These are phyloP conservation scores for Fusarium veterinarium DNA, from an alignment of 2,329 filamentous ascomycete genomes.

Conservation along the genomic window DNA sequence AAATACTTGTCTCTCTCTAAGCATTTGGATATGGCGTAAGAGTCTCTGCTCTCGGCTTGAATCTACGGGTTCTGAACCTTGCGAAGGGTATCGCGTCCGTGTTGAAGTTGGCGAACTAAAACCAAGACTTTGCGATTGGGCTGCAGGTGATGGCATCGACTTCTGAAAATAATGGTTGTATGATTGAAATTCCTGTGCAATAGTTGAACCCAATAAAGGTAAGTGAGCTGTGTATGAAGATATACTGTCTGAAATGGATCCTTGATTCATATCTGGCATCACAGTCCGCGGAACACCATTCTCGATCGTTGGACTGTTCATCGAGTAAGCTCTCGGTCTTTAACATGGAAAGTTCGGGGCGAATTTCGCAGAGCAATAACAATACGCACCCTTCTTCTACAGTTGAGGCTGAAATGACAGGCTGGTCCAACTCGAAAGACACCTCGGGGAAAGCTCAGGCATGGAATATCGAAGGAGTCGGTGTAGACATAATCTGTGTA, in stretches of 20 bases:
- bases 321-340: background rate
- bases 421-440: background rate
- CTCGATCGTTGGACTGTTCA: background rate
- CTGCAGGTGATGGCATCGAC: background rate
- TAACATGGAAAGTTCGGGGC: background rate
- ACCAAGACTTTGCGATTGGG: background rate
- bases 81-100: background rate
- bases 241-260: background rate
- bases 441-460: too few species aligned
- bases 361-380: background rate
- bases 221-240: background rate
- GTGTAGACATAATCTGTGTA: background rate
- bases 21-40: background rate
- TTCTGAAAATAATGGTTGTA: too few species aligned
- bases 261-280: background rate
- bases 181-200: background rate
- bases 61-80: background rate
- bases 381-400: background rate
- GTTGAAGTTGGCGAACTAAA: background rate
- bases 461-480: background rate
- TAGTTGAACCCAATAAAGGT: background rate
- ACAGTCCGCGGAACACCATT: background rate
- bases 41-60: background rate
- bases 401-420: background rate
- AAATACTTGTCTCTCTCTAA: background rate